These are phyloP conservation scores for Monarda citriodora DNA, from an alignment of 305 asterid species.

Conservation along the genomic window DNA sequence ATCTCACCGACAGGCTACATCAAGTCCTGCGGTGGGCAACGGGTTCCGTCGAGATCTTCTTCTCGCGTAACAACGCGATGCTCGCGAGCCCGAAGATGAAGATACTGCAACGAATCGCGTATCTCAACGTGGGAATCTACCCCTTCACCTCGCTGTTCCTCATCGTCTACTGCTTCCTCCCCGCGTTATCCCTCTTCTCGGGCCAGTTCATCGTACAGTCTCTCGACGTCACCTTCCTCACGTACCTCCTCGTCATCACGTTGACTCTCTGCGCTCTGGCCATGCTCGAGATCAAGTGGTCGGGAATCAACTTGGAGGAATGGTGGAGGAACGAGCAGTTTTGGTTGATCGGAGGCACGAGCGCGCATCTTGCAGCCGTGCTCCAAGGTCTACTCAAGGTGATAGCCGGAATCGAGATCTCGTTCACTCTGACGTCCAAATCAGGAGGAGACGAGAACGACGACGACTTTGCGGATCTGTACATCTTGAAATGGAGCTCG, in stretches of 20 bases:
- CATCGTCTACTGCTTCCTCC: constrained; percentile 96
- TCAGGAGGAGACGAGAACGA: constrained; percentile 79
- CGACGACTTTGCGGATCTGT: constrained; percentile 78
- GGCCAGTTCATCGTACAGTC: constrained; percentile 90
- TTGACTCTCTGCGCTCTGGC: constrained; percentile 76
- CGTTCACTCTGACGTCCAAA: constrained; percentile 85
- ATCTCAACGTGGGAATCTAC: constrained; percentile 94
- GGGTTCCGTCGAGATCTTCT: constrained; percentile 94
- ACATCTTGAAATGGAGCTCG: constrained; percentile 70
- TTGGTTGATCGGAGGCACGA: constrained; percentile 94
- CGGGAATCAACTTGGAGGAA: constrained; percentile 80
- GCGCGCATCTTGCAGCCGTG: constrained; percentile 97
- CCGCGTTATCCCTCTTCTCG: constrained; percentile 88
- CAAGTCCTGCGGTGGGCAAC: constrained; percentile 99
- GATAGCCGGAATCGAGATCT: constrained; percentile 91
- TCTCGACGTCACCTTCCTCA: constrained; percentile 72
- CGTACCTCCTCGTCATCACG: constrained; percentile 74
- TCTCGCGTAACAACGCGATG: constrained; percentile 86
- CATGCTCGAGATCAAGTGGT: constrained; percentile 94
- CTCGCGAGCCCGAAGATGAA: constrained; percentile 85
- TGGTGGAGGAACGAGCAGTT: constrained; percentile 99
- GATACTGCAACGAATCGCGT: constrained; percentile 79
- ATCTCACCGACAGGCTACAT: constrained; percentile 93
- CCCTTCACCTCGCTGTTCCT: constrained; percentile 91
- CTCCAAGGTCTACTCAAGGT: constrained; percentile 93